Percentiles rank a stretch among this genome's conserved stretches.
Evolutionary conservation across 148 eudicot genomes (phyloP).

Genomic region (Heliamphora exappendiculata): DNA sequence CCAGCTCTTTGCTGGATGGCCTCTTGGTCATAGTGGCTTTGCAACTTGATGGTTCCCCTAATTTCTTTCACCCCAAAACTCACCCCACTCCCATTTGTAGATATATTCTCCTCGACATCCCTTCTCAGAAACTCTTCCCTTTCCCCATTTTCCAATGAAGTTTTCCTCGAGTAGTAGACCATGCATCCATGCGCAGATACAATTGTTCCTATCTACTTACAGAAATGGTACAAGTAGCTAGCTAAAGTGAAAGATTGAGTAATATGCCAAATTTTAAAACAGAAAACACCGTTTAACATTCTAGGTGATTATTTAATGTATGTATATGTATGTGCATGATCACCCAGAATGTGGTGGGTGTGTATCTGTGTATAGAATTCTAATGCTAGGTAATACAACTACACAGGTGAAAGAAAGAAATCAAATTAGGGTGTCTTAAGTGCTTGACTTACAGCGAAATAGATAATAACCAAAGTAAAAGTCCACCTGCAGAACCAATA

Average conservation of each 20-base stretch:
- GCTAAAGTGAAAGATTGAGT: neutral
- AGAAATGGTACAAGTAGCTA: conserved; percentile 1
- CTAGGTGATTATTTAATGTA: too few species aligned
- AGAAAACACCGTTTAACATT: too few species aligned
- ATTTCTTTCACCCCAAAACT: neutral
- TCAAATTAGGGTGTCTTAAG: neutral
- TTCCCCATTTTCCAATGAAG: neutral
- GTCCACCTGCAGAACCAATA: conserved; percentile 56
- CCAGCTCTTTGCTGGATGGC: conserved; percentile 29
- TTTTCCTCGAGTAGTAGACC: conserved; percentile 20
- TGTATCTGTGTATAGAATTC: neutral
- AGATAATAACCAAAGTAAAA: conserved; percentile 49
- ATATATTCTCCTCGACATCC: conserved; percentile 23
- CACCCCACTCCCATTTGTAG: neutral
- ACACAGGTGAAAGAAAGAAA: neutral
- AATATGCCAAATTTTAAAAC: neutral
- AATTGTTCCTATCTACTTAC: conserved; percentile 36
- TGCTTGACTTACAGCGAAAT: conserved; percentile 54
- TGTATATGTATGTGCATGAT: too few species aligned
- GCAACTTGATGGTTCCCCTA: conserved; percentile 18
- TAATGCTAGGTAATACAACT: neutral
- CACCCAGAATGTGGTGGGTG: neutral
- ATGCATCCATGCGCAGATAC: conserved; percentile 48
- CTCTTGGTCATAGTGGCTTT: conserved; percentile 23
- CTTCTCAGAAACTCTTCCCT: conserved; percentile 12